Evolutionary conservation across 345 rosid genomes (phyloP).

Genomic region (Euphorbia tirucalli): DNA sequence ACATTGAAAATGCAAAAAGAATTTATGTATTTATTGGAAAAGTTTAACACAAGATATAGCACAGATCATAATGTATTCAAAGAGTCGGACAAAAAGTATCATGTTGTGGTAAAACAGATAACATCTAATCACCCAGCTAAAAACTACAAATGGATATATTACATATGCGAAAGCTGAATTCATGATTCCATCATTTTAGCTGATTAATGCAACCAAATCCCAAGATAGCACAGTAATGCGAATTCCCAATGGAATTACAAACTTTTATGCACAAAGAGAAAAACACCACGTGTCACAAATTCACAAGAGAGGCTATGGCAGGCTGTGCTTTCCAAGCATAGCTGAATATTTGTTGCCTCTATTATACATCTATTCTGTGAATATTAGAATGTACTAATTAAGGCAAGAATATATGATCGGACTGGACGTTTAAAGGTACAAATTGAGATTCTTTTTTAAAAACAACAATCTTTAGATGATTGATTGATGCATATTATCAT

Average conservation of each 20-base stretch:
- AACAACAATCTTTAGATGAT: neutral
- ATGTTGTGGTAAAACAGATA: neutral
- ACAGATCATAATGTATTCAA: neutral
- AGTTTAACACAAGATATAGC: neutral
- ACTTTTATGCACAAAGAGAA: neutral
- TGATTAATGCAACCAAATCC: neutral
- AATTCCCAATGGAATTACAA: neutral
- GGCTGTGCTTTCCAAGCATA: neutral
- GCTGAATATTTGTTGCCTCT: neutral
- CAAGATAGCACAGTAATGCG: neutral
- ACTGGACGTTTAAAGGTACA: neutral
- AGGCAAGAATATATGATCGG: neutral
- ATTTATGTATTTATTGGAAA: neutral
- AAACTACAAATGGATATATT: neutral
- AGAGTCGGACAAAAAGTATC: neutral
- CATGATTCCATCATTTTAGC: neutral
- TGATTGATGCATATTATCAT: neutral
- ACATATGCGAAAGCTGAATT: neutral
- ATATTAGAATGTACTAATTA: neutral
- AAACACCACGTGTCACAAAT: neutral
- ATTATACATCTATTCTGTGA: no score
- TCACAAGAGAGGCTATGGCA: neutral
- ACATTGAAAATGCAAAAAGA: neutral
- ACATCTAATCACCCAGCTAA: neutral
- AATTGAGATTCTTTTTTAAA: neutral